These are phyloP conservation scores for Retiboletus flavoniger DNA, from an alignment of 1,284 basidiomycete species.

Conservation along the genomic window DNA sequence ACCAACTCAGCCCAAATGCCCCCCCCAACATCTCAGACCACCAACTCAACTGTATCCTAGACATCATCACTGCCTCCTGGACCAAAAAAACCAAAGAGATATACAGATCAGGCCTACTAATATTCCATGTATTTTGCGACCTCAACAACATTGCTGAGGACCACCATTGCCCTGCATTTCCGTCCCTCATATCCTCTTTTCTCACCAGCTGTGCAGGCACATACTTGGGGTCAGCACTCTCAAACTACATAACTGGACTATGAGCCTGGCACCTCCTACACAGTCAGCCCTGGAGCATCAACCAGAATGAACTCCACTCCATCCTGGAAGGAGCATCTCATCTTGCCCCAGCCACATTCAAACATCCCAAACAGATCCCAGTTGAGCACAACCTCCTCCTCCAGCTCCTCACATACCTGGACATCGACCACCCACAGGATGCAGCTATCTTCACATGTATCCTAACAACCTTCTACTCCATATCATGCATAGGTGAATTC, in stretches of 20 bases:
- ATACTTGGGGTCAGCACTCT: no score
- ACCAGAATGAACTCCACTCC: neutral
- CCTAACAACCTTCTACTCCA: no score
- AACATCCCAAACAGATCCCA: fast-evolving
- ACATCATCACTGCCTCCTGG: constrained; percentile 18
- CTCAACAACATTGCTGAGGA: constrained; percentile 4
- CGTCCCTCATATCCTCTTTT: neutral
- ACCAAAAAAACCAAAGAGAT: constrained; percentile 18
- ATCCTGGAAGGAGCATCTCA: neutral
- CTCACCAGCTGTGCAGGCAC: no score
- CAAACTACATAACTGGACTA: neutral
- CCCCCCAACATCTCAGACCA: neutral
- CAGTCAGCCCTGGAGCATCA: constrained; percentile 6
- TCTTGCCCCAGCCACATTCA: neutral
- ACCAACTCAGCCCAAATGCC: no score
- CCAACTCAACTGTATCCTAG: constrained; percentile 18
- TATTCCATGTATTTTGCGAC: constrained; percentile 38
- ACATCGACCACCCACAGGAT: no score
- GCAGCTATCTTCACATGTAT: no score
- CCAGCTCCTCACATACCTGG: neutral
- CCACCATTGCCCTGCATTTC: no score
- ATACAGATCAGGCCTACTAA: constrained; percentile 30
- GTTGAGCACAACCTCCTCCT: neutral
- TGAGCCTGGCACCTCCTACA: neutral
- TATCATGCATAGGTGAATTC: no score